A percentile compares a stretch with the other conserved stretches of the same genome.
These are phyloP conservation scores for Alternaria sp. DNA, from an alignment of 2,329 filamentous ascomycete genomes.

Conservation along the genomic window DNA sequence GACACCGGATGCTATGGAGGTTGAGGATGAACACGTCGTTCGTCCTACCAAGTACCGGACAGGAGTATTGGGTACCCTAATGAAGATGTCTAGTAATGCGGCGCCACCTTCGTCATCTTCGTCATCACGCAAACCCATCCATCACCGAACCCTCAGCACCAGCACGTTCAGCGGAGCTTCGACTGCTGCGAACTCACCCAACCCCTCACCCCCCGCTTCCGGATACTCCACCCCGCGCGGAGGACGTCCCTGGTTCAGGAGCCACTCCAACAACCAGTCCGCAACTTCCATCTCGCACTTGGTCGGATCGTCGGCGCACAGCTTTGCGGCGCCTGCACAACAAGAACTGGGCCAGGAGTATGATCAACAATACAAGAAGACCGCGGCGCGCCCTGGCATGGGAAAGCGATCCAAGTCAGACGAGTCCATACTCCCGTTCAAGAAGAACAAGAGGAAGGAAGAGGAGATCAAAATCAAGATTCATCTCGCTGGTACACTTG, in stretches of 20 bases:
- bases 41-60: conserved; percentile 72
- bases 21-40: conserved; percentile 69
- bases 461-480: conserved; percentile 65
- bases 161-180: conserved; percentile 42
- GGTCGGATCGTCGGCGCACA: conserved; percentile 52
- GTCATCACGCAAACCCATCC: conserved; percentile 5
- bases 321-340: conserved; percentile 50
- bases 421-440: conserved; percentile 46
- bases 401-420: conserved; percentile 47
- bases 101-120: conserved; percentile 12
- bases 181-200: conserved; percentile 45
- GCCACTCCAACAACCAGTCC: conserved; percentile 45
- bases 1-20: conserved; percentile 57
- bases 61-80: conserved; percentile 73
- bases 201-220: conserved; percentile 51
- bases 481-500: conserved; percentile 72
- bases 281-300: conserved; percentile 52
- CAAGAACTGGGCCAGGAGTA: conserved; percentile 52
- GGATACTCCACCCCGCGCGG: conserved; percentile 50
- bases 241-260: conserved; percentile 47
- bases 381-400: conserved; percentile 36
- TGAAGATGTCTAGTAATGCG: conserved; percentile 57
- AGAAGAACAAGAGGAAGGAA: conserved; percentile 48
- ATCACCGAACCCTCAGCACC: conserved; percentile 35
- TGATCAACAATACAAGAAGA: conserved; percentile 48